A percentile compares a stretch with the other conserved stretches of the same genome.
Conservation (phyloP, 805 yeast species). For the Candida argentea region DNA sequence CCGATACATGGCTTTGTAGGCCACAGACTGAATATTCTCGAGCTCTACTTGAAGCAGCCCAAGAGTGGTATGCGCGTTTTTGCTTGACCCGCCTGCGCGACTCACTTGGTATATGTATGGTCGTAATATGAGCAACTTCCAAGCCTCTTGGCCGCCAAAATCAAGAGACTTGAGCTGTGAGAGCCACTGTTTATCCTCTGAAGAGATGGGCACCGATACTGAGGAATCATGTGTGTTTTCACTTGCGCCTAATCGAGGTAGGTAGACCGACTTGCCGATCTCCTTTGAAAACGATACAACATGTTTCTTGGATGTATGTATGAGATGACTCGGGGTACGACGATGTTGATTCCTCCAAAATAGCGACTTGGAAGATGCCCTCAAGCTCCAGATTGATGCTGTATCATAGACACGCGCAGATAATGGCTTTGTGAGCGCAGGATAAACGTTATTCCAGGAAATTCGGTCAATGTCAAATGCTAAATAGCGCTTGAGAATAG, state of each 20-base stretch:
- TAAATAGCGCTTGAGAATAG: slow-evolving; percentile 66
- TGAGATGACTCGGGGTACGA: slow-evolving; percentile 8
- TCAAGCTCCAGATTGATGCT: slow-evolving; percentile 61
- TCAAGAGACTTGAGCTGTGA: slow-evolving; percentile 66
- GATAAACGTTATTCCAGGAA: slow-evolving; percentile 53
- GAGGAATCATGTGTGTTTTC: slow-evolving; percentile 6
- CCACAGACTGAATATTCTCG: slow-evolving; percentile 5
- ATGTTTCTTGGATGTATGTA: slow-evolving; percentile 9
- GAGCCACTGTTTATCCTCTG: slow-evolving; percentile 66
- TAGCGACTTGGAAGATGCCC: slow-evolving; percentile 48
- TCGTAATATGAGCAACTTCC: slow-evolving; percentile 72
- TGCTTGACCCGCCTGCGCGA: slow-evolving; percentile 10
- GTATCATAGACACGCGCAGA: slow-evolving; percentile 55
- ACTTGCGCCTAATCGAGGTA: slow-evolving; percentile 10
- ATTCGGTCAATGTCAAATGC: slow-evolving; percentile 67
- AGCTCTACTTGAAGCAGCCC: slow-evolving; percentile 1
- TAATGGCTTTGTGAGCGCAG: slow-evolving; percentile 59
- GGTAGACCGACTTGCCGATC: slow-evolving; percentile 27
- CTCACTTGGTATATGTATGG: slow-evolving; percentile 58
- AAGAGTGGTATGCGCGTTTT: not conserved
- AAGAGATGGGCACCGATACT: slow-evolving; percentile 32
- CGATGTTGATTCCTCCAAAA: slow-evolving; percentile 58
- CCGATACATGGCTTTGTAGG: slow-evolving; percentile 20
- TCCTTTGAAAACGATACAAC: slow-evolving; percentile 21
- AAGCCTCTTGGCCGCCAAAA: slow-evolving; percentile 55